Evolutionary conservation across 116 monocot genomes (phyloP), one percentile per base, ranked within the genome.

Genomic region (Dioscorea cayenensis): DNA sequence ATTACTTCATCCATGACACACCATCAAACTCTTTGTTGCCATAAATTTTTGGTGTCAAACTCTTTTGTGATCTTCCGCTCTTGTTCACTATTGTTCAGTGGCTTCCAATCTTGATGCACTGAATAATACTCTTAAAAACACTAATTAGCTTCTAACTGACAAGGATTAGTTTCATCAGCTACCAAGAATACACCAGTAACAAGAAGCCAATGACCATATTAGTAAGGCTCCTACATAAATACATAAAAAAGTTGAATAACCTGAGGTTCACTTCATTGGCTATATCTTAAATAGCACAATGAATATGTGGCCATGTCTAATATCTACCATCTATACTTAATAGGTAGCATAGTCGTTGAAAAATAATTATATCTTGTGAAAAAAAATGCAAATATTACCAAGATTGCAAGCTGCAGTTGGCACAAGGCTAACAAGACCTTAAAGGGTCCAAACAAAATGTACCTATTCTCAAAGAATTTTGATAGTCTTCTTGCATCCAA

Each of bases 401-500:
- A n/a, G n/a, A n/a, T 29, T 29, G 29, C 29, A 5, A 64, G 28
- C 28, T 7, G 16, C 14, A 3, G 49, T 14, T 58, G 2, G 7
- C 14, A 12, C 5, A 60, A 18, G 35, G n/a, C 7, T 11, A 61
- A 17, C 19, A 28, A 38, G 5, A 48, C 19, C 9, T 2, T 22
- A 43, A 17, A 49, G 5, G 4, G 27, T 27, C 43, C 11, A 74
- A 17, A 43, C 14, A 29, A 18, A 18, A 60, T 23, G n/a, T 81
- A 94, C 94, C 94, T 94, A 79, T 84, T 81, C 74, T 94, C 94
- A 65, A 79, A 21, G 74, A 90, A 80, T 62, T 94, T 94, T 49
- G 90, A 77, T 27, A 94, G 62, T 72, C 90, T 85, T 63, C 87
- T 79, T 20, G 90, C 88, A 78, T 94, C 94, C 69, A 94, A 78